These are phyloP conservation scores for Metschnikowia drakensbergensis DNA, from an alignment of 805 yeast species.

Conservation along the genomic window DNA sequence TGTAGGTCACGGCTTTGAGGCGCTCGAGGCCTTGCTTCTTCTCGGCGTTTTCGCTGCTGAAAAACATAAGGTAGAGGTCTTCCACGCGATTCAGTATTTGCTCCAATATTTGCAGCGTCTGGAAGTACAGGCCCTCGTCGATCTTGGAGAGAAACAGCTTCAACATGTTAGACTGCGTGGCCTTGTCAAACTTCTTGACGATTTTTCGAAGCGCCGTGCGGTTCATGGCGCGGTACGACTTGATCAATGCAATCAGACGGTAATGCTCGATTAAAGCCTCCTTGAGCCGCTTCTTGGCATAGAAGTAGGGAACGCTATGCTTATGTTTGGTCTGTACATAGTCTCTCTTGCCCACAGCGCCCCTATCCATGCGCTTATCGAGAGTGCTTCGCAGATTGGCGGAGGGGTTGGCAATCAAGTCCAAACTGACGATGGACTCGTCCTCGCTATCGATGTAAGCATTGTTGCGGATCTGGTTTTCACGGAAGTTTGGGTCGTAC, in stretches of 20 bases:
- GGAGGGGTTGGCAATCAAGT: not conserved
- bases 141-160: slow-evolving; percentile 54
- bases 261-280: slow-evolving; percentile 69
- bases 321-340: slow-evolving; percentile 34
- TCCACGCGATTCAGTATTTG: slow-evolving; percentile 60
- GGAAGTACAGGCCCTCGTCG: slow-evolving; percentile 50
- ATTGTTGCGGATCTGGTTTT: slow-evolving; percentile 40
- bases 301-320: slow-evolving; percentile 52
- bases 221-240: slow-evolving; percentile 70
- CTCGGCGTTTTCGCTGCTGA: slow-evolving; percentile 49
- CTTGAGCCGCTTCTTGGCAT: slow-evolving; percentile 65
- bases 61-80: slow-evolving; percentile 59
- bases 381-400: too few species aligned
- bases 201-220: slow-evolving; percentile 87
- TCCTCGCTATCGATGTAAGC: slow-evolving; percentile 1
- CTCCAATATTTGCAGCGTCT: slow-evolving; percentile 64
- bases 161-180: slow-evolving; percentile 44
- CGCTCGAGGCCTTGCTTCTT: slow-evolving; percentile 70
- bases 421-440: not conserved
- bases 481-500: slow-evolving; percentile 32
- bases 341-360: slow-evolving; percentile 34
- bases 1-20: slow-evolving; percentile 45
- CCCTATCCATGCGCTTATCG: too few species aligned
- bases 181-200: slow-evolving; percentile 85
- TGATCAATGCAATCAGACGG: slow-evolving; percentile 64